phyloP scores from a whole-genome alignment of 73 alveolate species.

The Symbiodinium pilosum region DNA sequence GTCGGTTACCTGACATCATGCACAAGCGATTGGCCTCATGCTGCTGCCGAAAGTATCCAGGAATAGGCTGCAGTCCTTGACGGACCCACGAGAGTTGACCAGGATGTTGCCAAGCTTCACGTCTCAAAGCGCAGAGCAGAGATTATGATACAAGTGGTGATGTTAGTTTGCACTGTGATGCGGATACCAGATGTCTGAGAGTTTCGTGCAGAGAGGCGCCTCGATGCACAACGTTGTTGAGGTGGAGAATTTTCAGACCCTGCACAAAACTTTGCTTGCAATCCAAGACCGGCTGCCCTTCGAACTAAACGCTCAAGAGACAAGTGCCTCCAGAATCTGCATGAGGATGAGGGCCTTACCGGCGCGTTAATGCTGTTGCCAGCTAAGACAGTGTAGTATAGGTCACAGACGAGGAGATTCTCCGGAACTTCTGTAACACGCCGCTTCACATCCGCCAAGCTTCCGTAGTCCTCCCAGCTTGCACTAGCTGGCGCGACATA shows the following conservation, averaged over 20 bases:
- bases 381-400: not conserved
- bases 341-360: conserved; percentile 44
- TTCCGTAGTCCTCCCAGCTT: conserved; percentile 26
- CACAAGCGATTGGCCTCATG: not conserved
- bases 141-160: not conserved
- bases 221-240: conserved; percentile 62
- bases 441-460: conserved; percentile 62
- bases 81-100: conserved; percentile 69
- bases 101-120: conserved; percentile 92
- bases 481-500: not conserved
- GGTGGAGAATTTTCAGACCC: conserved; percentile 70
- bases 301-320: not conserved
- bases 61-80: conserved; percentile 22
- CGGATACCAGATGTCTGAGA: not conserved
- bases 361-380: not conserved
- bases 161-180: not conserved
- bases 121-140: too few species aligned
- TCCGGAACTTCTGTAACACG: conserved; percentile 43
- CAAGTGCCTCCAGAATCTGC: conserved; percentile 54
- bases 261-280: not conserved
- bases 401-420: not conserved
- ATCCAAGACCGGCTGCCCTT: too few species aligned
- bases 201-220: not conserved
- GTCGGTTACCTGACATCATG: conserved; percentile 55
- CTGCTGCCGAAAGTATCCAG: not conserved